Conservation (phyloP, 2,329 filamentous ascomycete species). For the Colletotrichum lindemuthianum region DNA sequence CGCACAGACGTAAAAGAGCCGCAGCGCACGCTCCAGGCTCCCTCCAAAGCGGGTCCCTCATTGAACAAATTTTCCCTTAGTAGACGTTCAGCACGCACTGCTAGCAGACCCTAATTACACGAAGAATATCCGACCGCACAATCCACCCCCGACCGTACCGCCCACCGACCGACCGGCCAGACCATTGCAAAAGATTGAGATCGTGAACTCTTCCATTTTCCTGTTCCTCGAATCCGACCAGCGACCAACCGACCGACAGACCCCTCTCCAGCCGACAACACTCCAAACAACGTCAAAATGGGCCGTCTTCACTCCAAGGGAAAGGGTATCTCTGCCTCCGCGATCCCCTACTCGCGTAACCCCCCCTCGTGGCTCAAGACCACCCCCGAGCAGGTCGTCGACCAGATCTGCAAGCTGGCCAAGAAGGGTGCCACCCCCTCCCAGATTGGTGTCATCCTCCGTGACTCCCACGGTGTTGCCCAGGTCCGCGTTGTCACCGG, state of each 20-base stretch:
- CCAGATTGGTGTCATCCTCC: slow-evolving; percentile 98
- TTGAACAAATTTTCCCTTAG: slow-evolving; percentile 22
- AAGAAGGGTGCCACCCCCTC: slow-evolving; percentile 99
- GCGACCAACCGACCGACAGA: slow-evolving; percentile 35
- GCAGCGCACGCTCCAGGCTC: background rate
- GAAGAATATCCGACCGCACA: slow-evolving; percentile 56
- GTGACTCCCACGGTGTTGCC: slow-evolving; percentile 97
- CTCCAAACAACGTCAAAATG: slow-evolving; percentile 68
- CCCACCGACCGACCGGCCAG: slow-evolving; percentile 20
- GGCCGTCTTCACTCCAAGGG: slow-evolving; percentile 99
- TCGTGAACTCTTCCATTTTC: slow-evolving; percentile 34
- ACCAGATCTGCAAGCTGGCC: slow-evolving; percentile 99
- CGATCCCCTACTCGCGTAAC: slow-evolving; percentile 95
- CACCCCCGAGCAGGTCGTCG: slow-evolving; percentile 96
- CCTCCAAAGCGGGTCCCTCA: background rate
- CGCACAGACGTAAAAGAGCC: slow-evolving; percentile 27
- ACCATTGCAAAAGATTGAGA: slow-evolving; percentile 18
- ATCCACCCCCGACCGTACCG: slow-evolving; percentile 43
- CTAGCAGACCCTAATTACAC: slow-evolving; percentile 54
- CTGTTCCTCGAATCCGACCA: slow-evolving; percentile 30
- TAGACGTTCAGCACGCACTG: slow-evolving; percentile 29
- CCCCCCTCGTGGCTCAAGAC: slow-evolving; percentile 97
- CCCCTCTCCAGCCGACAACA: slow-evolving; percentile 36
- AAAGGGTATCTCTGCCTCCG: slow-evolving; percentile 97
- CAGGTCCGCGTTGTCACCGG: slow-evolving; percentile 98